Evolutionary conservation across 108 stramenopile genomes (phyloP).

Genomic region (Fragilaria radians): DNA sequence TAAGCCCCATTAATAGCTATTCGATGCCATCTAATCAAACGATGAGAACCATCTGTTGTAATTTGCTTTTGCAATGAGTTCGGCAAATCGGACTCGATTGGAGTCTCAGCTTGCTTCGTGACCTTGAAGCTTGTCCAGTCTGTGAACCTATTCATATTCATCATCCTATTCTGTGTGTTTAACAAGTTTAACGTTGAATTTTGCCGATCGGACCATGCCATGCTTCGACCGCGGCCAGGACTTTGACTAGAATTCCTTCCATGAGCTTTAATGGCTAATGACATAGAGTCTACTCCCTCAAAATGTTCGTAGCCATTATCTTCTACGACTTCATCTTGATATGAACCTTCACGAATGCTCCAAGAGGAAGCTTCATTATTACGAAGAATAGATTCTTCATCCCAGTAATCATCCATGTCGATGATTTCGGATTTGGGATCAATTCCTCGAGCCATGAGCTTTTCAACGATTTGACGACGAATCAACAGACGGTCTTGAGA

Average conservation of each 20-base stretch:
- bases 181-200: background rate
- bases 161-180: background rate
- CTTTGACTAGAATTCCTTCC: background rate
- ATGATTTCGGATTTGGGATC: background rate
- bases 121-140: background rate
- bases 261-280: conserved; percentile 1
- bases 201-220: conserved; percentile 3
- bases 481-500: conserved; percentile 7
- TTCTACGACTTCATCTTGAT: background rate
- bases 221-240: conserved; percentile 1
- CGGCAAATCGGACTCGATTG: background rate
- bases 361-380: conserved; percentile 7
- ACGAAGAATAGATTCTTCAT: background rate
- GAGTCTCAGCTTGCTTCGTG: background rate
- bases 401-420: background rate
- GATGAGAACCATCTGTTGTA: background rate
- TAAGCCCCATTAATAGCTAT: background rate
- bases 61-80: background rate
- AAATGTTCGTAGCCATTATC: background rate
- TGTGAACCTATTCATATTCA: background rate
- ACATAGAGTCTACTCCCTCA: conserved; percentile 9
- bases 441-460: background rate
- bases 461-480: conserved; percentile 2
- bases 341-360: conserved; percentile 3
- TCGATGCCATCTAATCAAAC: background rate